phyloP scores from a whole-genome alignment of 371 early-diverging fungal genomes.

The Smittium mucronatum region DNA sequence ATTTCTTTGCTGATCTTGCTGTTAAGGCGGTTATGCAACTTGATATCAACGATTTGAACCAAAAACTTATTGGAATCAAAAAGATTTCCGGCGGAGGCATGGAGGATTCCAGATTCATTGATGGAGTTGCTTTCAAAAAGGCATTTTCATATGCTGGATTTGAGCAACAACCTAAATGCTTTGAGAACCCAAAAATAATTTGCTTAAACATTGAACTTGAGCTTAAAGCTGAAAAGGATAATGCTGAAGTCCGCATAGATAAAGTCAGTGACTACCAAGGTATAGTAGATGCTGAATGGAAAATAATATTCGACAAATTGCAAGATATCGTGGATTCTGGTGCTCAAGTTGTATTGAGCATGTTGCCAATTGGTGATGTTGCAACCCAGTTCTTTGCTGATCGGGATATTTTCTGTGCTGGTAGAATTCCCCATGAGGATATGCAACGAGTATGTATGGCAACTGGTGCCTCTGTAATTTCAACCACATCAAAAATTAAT shows the following conservation, averaged over 20 bases:
- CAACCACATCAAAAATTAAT: conserved; percentile 76
- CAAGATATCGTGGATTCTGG: conserved; percentile 95
- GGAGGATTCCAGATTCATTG: conserved; percentile 92
- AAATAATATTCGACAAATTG: conserved; percentile 96
- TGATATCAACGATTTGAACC: conserved; percentile 87
- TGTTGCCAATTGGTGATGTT: conserved; percentile 98
- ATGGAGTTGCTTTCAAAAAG: conserved; percentile 99
- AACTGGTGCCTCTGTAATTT: conserved; percentile 90
- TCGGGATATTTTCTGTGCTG: conserved; percentile 98
- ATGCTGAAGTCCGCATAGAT: conserved; percentile 98
- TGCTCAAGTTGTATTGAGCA: conserved; percentile 98
- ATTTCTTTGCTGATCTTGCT: conserved; percentile 97
- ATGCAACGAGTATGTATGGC: conserved; percentile 88
- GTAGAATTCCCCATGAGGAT: conserved; percentile 92
- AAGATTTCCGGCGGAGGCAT: conserved; percentile 97
- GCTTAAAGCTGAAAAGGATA: conserved; percentile 99
- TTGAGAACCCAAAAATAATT: conserved; percentile 87
- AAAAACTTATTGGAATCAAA: conserved; percentile 94
- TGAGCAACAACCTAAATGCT: conserved; percentile 98
- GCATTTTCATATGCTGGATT: conserved; percentile 99
- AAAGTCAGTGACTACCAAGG: conserved; percentile 96
- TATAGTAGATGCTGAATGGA: conserved; percentile 99
- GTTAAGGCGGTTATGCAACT: conserved; percentile 92
- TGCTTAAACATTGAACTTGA: conserved; percentile 98
- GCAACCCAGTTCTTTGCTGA: conserved; percentile 99